Evolutionary conservation across 495 filamentous ascomycete species (phyloP).

Genomic region (Aspergillus egyptiacus): DNA sequence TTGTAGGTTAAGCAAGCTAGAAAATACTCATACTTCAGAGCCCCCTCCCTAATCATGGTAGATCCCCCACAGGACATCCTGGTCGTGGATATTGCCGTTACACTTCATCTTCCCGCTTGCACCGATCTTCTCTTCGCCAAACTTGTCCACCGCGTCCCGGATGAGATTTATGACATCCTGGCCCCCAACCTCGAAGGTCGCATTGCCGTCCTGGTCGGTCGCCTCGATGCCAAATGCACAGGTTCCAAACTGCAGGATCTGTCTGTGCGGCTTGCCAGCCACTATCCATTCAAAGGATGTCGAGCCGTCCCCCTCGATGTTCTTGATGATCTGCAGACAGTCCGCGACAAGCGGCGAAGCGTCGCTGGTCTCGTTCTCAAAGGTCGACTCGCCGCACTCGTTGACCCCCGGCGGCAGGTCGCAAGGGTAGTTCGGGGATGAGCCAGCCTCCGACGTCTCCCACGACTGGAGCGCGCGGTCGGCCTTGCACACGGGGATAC

Average conservation of each 20-base stretch:
- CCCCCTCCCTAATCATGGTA: too few relatives aligned
- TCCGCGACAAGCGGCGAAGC: constrained; percentile 24
- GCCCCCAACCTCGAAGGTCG: neutral
- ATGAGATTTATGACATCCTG: constrained; percentile 12
- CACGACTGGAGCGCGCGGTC: constrained; percentile 11
- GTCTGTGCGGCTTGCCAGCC: neutral
- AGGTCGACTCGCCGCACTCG: constrained; percentile 23
- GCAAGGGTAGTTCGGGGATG: constrained; percentile 24
- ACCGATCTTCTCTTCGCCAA: neutral
- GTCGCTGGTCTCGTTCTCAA: constrained; percentile 22
- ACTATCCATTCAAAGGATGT: neutral
- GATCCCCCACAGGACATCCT: constrained; percentile 7
- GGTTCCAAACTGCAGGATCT: constrained; percentile 10
- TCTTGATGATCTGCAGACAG: constrained; percentile 28
- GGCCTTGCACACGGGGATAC: constrained; percentile 31
- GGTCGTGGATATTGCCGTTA: constrained; percentile 1
- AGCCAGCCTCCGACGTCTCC: constrained; percentile 10
- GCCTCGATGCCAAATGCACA: constrained; percentile 4
- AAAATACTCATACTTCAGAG: too few relatives aligned
- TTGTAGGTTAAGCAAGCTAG: too few relatives aligned
- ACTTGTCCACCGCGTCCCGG: constrained; percentile 4
- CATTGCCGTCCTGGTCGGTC: constrained; percentile 1
- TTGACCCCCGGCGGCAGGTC: constrained; percentile 14
- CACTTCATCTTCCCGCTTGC: constrained; percentile 6
- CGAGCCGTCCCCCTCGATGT: constrained; percentile 30